phyloP scores from a whole-genome alignment of 225 moss, liverwort and hornwort species.

The Pleurozium schreberi region DNA sequence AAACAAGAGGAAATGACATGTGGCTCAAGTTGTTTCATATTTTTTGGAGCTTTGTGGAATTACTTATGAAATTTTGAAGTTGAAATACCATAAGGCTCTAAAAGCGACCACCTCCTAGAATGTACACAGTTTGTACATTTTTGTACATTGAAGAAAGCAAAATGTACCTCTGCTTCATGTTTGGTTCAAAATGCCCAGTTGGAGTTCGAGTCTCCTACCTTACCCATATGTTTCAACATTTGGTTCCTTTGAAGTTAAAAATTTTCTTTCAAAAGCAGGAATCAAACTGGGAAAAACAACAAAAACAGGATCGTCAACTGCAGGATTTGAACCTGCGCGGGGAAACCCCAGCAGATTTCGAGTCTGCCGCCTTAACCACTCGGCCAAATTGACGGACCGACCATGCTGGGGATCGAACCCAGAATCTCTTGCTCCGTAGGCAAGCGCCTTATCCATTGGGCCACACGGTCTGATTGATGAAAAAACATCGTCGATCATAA shows the following conservation, averaged over 20 bases:
- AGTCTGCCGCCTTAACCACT: constrained; percentile 49
- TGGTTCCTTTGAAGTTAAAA: background rate
- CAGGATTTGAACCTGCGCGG: constrained; percentile 50
- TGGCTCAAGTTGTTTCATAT: too few species aligned
- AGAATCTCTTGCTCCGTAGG: constrained; percentile 42
- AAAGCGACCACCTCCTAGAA: too few species aligned
- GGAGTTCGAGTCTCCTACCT: too few species aligned
- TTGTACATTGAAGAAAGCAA: too few species aligned
- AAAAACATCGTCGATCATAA: fast-evolving
- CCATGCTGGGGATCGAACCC: constrained; percentile 40
- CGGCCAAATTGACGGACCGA: constrained; percentile 18
- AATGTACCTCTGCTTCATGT: too few species aligned
- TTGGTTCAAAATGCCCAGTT: too few species aligned
- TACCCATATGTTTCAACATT: background rate
- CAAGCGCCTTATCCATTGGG: constrained; percentile 45
- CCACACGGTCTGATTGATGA: background rate
- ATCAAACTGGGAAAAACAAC: background rate
- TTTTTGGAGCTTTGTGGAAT: too few species aligned
- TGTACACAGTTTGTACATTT: too few species aligned
- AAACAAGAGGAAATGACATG: too few species aligned
- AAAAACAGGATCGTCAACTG: background rate
- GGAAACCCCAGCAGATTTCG: constrained; percentile 44
- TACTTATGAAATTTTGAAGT: too few species aligned
- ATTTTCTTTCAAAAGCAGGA: background rate
- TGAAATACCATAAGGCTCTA: too few species aligned